Conservation (phyloP, 1,284 basidiomycete genomes). For the Rhodotorula sp. region DNA sequence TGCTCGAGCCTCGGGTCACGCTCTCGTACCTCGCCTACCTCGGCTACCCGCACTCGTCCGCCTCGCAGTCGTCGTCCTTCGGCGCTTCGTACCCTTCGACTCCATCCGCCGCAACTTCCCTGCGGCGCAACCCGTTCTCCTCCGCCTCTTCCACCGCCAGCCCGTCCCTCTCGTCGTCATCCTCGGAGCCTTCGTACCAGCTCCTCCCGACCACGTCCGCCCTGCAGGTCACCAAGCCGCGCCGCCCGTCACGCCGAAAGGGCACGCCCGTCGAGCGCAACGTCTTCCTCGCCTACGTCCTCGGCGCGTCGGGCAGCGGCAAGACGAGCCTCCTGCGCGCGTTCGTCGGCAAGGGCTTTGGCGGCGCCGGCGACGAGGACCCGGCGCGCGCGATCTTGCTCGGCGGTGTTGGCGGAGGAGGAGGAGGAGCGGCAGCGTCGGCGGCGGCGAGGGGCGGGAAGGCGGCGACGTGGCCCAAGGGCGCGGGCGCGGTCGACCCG, state of each 20-base stretch:
- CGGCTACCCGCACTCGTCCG: slow-evolving; percentile 74
- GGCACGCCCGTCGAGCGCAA: slow-evolving; percentile 68
- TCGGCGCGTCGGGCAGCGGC: slow-evolving; percentile 92
- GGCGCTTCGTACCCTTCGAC: slow-evolving; percentile 48
- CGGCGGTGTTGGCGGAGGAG: neutral
- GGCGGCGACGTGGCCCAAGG: slow-evolving; percentile 1
- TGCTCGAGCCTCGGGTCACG: slow-evolving; percentile 87
- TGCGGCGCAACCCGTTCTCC: slow-evolving; percentile 83
- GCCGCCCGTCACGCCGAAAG: slow-evolving; percentile 47
- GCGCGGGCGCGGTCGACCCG: neutral
- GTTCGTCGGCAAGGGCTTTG: slow-evolving; percentile 77
- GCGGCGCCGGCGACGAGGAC: slow-evolving; percentile 19
- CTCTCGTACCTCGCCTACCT: slow-evolving; percentile 95
- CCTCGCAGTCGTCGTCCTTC: slow-evolving; percentile 51
- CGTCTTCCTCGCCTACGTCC: slow-evolving; percentile 74
- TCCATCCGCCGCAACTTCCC: slow-evolving; percentile 2
- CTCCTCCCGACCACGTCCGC: slow-evolving; percentile 63
- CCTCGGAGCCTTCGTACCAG: slow-evolving; percentile 54
- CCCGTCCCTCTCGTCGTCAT: slow-evolving; percentile 72
- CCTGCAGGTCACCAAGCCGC: slow-evolving; percentile 74
- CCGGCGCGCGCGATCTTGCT: neutral
- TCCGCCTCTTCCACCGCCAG: slow-evolving; percentile 92
- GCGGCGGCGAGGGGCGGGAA: neutral
- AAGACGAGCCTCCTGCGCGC: slow-evolving; percentile 84
- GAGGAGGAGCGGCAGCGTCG: slow-evolving; percentile 32